Evolutionary conservation across 129 eudicot species (phyloP), one percentile per base, ranked within the genome.

Genomic region (Pittosporum tobira): DNA sequence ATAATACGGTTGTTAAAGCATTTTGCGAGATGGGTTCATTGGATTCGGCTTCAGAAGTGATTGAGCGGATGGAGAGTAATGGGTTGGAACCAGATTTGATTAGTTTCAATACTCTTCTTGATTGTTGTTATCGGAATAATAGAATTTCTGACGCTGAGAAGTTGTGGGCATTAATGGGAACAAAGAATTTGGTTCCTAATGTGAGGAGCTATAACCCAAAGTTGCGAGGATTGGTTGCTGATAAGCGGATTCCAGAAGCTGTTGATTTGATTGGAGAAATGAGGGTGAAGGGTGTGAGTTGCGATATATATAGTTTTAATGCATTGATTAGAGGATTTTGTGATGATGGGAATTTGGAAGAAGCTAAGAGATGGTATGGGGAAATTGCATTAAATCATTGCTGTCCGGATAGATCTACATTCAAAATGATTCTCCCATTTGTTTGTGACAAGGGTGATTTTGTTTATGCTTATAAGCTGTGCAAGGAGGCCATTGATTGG

Each of bases 51-150:
- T 13, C 76, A 28, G 0, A 1, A 29, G 19, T 68, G 75, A 27
- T 70, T 25, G 45, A 65, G 12, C 77, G 73, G 31, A 73, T 86
- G 77, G 81, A 73, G 58, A 53, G 56, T 24, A 72, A 66, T 13
- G 77, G 74, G 5, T 26, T 69, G 22, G 12, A 54, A 28, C 87
- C 87, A 3, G 67, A 50, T 69, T 29, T 30, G 11, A 49, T 67
- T 30, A 76, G 80, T 0, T 86, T 63, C 21, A 76, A 79, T 58
- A 70, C 89, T 1, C 63, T 86, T 54, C 59, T 82, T 20, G 78
- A 59, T 21, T 76, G 69, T 0, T 45, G 71, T 45, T 79, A 79
- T 34, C 21, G 9, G 36, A 57, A 37, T 2, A 66, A 74, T 1
- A 67, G 55, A 5, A 24, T 73, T 18, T 26, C 18, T 0, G 80